phyloP scores from a whole-genome alignment of 1,139 yeast species.

The Hyphopichia pseudoburtonii region DNA sequence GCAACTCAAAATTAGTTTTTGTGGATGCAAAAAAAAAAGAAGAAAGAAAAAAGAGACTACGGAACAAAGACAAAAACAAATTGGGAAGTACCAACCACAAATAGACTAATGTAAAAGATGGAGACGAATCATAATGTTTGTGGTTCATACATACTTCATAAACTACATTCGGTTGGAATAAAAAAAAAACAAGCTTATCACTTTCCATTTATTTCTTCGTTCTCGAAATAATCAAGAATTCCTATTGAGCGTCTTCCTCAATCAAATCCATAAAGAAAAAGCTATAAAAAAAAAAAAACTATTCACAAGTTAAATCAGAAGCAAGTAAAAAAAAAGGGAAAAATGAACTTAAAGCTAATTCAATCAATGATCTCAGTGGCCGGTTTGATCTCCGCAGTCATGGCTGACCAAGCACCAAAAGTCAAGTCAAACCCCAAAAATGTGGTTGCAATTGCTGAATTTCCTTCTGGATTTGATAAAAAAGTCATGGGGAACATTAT shows the following conservation, averaged over 20 bases:
- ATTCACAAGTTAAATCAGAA: too few species aligned
- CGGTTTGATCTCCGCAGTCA: slow-evolving; percentile 8
- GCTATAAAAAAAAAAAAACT: background rate
- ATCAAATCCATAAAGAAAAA: background rate
- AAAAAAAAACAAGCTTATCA: too few species aligned
- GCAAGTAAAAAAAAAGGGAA: slow-evolving; percentile 1
- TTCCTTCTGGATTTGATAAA: slow-evolving; percentile 46
- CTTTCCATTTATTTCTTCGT: too few species aligned
- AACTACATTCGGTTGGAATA: too few species aligned
- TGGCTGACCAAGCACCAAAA: slow-evolving; percentile 40
- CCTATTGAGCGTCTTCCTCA: background rate
- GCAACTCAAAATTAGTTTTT: too few species aligned
- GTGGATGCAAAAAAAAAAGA: too few species aligned
- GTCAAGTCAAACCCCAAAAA: slow-evolving; percentile 43
- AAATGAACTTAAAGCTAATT: slow-evolving; percentile 1
- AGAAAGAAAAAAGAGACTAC: too few species aligned
- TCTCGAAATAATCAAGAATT: background rate
- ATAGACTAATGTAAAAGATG: too few species aligned
- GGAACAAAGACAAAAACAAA: too few species aligned
- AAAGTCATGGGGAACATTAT: slow-evolving; percentile 50
- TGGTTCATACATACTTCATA: too few species aligned
- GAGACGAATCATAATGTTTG: too few species aligned
- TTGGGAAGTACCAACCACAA: too few species aligned
- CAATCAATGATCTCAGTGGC: background rate
- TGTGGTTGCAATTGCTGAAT: slow-evolving; percentile 57